A percentile compares a stretch with the other conserved stretches of the same genome.
Conservation (phyloP, 331 rosid species). For the Dryas integrifolia region DNA sequence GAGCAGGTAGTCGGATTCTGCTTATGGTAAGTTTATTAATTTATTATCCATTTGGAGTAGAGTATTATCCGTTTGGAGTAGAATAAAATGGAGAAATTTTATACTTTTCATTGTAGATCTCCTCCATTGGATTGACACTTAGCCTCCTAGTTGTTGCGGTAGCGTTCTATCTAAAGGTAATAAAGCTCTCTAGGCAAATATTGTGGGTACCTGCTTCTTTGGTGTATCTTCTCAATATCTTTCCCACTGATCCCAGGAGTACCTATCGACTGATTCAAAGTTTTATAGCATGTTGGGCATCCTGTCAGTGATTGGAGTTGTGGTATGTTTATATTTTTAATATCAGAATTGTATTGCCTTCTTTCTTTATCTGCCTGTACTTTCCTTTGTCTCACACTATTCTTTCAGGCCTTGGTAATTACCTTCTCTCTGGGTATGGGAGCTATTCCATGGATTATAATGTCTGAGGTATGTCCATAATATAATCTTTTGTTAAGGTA, state of each 20-base stretch:
- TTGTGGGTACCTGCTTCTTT: neutral
- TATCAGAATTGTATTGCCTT: neutral
- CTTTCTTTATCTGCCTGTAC: slow-evolving; percentile 3
- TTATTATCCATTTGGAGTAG: slow-evolving; percentile 16
- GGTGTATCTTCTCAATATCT: slow-evolving; percentile 8
- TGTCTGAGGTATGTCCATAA: slow-evolving; percentile 78
- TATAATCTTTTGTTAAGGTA: neutral
- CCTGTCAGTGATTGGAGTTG: slow-evolving; percentile 69
- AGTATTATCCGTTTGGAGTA: slow-evolving; percentile 17
- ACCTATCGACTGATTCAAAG: slow-evolving; percentile 37
- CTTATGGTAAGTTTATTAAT: slow-evolving; percentile 62
- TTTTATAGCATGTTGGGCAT: slow-evolving; percentile 46
- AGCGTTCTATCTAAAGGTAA: slow-evolving; percentile 74
- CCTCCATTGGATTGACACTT: slow-evolving; percentile 75
- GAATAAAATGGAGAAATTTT: slow-evolving; percentile 11
- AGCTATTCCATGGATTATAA: slow-evolving; percentile 96
- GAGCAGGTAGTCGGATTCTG: slow-evolving; percentile 79
- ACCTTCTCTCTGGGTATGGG: slow-evolving; percentile 87
- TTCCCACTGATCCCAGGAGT: slow-evolving; percentile 46
- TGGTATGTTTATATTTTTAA: slow-evolving; percentile 54
- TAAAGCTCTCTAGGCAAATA: neutral
- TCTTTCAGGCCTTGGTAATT: slow-evolving; percentile 74
- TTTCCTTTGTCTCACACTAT: slow-evolving; percentile 22
- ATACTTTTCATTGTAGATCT: slow-evolving; percentile 48
- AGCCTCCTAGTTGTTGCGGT: slow-evolving; percentile 68